Base-by-base conservation (phyloP, 1,139 yeast genomes). In the Yamadazyma kanchanaburiensis region DNA sequence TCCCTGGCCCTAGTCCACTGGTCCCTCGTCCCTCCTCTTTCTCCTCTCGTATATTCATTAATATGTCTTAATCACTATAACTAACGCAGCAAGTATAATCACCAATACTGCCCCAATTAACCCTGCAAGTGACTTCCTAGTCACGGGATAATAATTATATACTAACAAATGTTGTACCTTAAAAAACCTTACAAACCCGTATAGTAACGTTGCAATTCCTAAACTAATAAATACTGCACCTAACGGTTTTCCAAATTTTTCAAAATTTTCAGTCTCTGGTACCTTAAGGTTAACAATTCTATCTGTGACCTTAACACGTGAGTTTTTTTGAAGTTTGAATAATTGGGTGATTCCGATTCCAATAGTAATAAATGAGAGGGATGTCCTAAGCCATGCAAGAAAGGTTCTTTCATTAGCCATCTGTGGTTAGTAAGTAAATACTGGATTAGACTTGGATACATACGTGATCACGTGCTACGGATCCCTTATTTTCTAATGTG, bases 331-430 rank as follows among this genome's bases (percentile, higher is more conserved):
- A 18, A 65, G 39, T 30, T 68, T 47, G 39, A 65, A 62, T 32
- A 66, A 52, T 40, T 66, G 72, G 4, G 70, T 61, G 14, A 64
- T 55, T 2, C 68, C 72, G 12, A 66, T 57, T 2, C 72, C 72
- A 24, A 65, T 54, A 11, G 70, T 62, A 5, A 65, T 55, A 35
- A 66, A 64, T 10, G 69, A 57, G 15, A 66, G 46, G 3, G 69
- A 60, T 0, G 94, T 83, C 37, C 94, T 64, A 22, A 80, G 55
- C 83, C 89, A 84, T 1, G 94, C 91, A 10, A 84, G 59, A 35
- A 77, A 77, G 0, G 94, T 84, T 36, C 94, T 62, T 49, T 84
- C 94, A 49, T 82, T 83, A 12, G 94, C 89, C 55, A 84, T 50
- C 42, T 38, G 23, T 26, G 16, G 8, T 5, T n/a, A n/a, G n/a